Evolutionary conservation across 176 grass and related monocot genomes (phyloP), one percentile per base, ranked within the genome.

Genomic region (Hyparrhenia diplandra): DNA sequence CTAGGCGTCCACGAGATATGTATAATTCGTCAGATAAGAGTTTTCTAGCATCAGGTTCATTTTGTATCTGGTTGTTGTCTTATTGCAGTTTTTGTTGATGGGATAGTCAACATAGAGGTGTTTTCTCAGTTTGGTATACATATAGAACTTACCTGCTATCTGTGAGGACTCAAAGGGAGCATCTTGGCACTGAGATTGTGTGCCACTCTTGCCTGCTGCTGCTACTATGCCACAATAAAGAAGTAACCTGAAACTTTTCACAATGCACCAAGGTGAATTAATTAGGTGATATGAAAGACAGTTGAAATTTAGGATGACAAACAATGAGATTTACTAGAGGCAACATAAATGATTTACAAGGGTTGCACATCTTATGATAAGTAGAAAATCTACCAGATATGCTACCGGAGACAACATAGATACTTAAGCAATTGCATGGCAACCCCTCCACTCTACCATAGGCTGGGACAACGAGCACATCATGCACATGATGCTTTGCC

Each of bases 1-100:
- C 17, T 89, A 89, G 88, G 82, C 78, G 73, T 77, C 29, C 77
- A 91, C 79, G 80, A 70, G 86, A 83, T 69, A 29, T 89, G 83
- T 73, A 89, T 34, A 71, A 43, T 80, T 85, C 71, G 81, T 86
- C 75, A 79, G 75, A 80, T 75, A 77, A 71, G 49, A 23, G 73
- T 74, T 21, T 79, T 73, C 69, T 88, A 69, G 81, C 69, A 55
- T 69, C 70, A 35, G 42, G 72, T 77, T 60, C 52, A 42, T 81
- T 68, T 85, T 66, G 39, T 35, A 52, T 82, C 58, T 78, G 28
- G 58, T 72, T 82, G 39, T 77, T 77, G 76, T 32, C 59, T 29
- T 58, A 59, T 59, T 62, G 13, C 27, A 60, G 35, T 74, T 46
- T 84, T 69, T 76, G 74, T 40, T 60, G 24, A 70, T 76, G 64